phyloP scores from a whole-genome alignment of 257 asterid genomes.

The Haberlea rhodopensis region DNA sequence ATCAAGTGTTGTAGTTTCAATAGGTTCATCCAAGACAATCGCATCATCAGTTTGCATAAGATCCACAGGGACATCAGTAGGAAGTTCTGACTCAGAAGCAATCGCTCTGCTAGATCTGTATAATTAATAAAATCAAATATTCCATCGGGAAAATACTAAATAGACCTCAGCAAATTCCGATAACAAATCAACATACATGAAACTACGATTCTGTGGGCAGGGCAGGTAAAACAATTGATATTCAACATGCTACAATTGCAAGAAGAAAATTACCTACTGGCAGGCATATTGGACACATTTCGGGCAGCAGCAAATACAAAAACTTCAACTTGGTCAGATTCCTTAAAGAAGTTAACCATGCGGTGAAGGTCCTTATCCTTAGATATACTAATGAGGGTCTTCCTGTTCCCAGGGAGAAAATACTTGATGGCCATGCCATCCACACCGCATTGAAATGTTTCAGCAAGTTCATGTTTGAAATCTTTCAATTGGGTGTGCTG shows the following conservation, averaged over 20 bases:
- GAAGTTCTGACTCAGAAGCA: slow-evolving; percentile 57
- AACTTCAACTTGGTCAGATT: slow-evolving; percentile 91
- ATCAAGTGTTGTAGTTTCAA: slow-evolving; percentile 47
- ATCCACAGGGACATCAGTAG: slow-evolving; percentile 60
- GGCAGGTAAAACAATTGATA: background rate
- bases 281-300: slow-evolving; percentile 62
- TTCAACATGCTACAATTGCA: slow-evolving; percentile 6
- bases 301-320: slow-evolving; percentile 62
- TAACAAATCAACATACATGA: background rate
- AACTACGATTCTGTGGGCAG: background rate
- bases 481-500: slow-evolving; percentile 63
- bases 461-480: slow-evolving; percentile 84
- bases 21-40: slow-evolving; percentile 52
- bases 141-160: background rate
- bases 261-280: slow-evolving; percentile 61
- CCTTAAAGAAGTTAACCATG: slow-evolving; percentile 88
- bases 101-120: slow-evolving; percentile 88
- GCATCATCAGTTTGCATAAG: slow-evolving; percentile 55
- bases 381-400: slow-evolving; percentile 84
- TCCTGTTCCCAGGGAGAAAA: slow-evolving; percentile 87
- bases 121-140: slow-evolving; percentile 17
- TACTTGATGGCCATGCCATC: slow-evolving; percentile 73
- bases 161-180: background rate
- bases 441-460: slow-evolving; percentile 61
- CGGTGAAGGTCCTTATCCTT: slow-evolving; percentile 96